phyloP scores from a whole-genome alignment of 2,329 filamentous ascomycete genomes.

The Xylariaceae sp. region DNA sequence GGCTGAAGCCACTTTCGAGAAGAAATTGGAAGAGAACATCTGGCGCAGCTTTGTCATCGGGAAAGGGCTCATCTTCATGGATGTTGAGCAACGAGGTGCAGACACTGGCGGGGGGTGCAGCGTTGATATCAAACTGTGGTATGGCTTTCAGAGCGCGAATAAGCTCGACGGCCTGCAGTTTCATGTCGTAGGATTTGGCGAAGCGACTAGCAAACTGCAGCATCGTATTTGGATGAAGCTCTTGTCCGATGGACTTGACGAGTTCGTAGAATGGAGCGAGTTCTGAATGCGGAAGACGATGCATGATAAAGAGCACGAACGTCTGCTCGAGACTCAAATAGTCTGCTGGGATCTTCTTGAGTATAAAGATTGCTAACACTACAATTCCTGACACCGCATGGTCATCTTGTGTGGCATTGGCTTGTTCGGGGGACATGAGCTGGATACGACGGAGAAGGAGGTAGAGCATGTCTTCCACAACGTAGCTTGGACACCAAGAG shows the following conservation, averaged over 20 bases:
- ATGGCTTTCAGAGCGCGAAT: slow-evolving; percentile 34
- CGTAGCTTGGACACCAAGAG: slow-evolving; percentile 28
- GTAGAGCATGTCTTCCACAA: slow-evolving; percentile 30
- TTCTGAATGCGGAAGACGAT: slow-evolving; percentile 5
- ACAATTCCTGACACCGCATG: slow-evolving; percentile 8
- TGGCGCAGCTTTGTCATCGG: slow-evolving; percentile 42
- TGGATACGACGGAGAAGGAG: slow-evolving; percentile 19
- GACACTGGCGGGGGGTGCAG: slow-evolving; percentile 44
- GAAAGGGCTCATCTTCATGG: slow-evolving; percentile 31
- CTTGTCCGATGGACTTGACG: slow-evolving; percentile 22
- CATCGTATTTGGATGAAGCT: slow-evolving; percentile 36
- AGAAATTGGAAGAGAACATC: slow-evolving; percentile 52
- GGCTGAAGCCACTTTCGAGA: slow-evolving; percentile 54
- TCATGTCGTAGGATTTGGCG: slow-evolving; percentile 37
- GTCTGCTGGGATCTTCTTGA: slow-evolving; percentile 22
- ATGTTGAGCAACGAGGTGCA: slow-evolving; percentile 55
- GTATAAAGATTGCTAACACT: slow-evolving; percentile 22
- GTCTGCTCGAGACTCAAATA: slow-evolving; percentile 25
- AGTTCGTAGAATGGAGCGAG: slow-evolving; percentile 20
- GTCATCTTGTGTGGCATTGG: neutral
- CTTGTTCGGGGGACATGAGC: neutral
- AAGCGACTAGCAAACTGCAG: slow-evolving; percentile 46
- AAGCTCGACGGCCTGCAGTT: slow-evolving; percentile 41
- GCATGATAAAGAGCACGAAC: slow-evolving; percentile 20
- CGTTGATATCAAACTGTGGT: slow-evolving; percentile 42